These are phyloP conservation scores for Trametes cinnabarina DNA, from an alignment of 768 basidiomycete genomes.

Conservation along the genomic window DNA sequence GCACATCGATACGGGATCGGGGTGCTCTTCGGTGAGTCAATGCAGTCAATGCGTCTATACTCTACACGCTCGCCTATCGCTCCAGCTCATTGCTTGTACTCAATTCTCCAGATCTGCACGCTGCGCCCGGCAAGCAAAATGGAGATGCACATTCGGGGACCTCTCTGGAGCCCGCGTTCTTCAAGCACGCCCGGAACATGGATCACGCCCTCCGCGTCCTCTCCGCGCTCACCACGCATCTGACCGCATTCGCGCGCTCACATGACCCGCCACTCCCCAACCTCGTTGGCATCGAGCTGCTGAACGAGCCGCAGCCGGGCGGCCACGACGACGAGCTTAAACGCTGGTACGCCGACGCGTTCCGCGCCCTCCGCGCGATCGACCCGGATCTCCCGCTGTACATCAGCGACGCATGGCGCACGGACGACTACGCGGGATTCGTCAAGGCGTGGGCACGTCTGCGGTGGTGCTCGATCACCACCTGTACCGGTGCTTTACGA, in stretches of 20 bases:
- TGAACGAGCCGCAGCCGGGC: slow-evolving; percentile 58
- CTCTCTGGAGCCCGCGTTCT: slow-evolving; percentile 48
- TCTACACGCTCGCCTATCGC: neutral
- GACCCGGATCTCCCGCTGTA: slow-evolving; percentile 64
- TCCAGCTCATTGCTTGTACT: slow-evolving; percentile 7
- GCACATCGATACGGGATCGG: slow-evolving; percentile 63
- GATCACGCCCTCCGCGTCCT: slow-evolving; percentile 25
- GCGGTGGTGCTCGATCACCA: slow-evolving; percentile 75
- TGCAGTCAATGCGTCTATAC: slow-evolving; percentile 21
- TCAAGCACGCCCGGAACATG: slow-evolving; percentile 43
- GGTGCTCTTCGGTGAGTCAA: slow-evolving; percentile 54
- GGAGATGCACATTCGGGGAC: slow-evolving; percentile 64
- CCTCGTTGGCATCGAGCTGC: slow-evolving; percentile 54
- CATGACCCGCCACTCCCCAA: slow-evolving; percentile 40
- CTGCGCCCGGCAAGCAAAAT: slow-evolving; percentile 76
- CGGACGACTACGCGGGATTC: slow-evolving; percentile 60
- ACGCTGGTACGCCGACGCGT: slow-evolving; percentile 61
- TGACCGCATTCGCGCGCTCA: slow-evolving; percentile 35
- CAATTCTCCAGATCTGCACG: slow-evolving; percentile 56
- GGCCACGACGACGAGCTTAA: slow-evolving; percentile 48
- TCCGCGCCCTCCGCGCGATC: slow-evolving; percentile 49
- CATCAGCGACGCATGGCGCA: slow-evolving; percentile 74
- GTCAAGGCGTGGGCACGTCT: slow-evolving; percentile 33
- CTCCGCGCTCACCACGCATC: slow-evolving; percentile 39
- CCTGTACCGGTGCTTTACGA: slow-evolving; percentile 66